Conservation (phyloP, 257 asterid species). For the Solanum clarkiae region DNA sequence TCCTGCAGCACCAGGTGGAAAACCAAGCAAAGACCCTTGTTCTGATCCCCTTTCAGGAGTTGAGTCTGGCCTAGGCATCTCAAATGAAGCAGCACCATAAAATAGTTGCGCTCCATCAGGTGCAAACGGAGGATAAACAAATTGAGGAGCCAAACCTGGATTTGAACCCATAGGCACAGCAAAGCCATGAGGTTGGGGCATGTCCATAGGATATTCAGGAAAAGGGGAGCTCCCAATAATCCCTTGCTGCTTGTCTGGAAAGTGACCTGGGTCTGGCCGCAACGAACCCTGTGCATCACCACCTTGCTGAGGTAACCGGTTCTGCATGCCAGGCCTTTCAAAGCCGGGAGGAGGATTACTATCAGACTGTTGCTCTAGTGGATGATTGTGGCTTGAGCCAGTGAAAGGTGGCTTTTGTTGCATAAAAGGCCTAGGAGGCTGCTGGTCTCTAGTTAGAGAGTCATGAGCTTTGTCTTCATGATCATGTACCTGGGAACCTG, state of each 20-base stretch:
- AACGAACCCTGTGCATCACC: constrained; percentile 41
- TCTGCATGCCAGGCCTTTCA: constrained; percentile 44
- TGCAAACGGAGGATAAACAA: too few species aligned
- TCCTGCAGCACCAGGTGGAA: too few species aligned
- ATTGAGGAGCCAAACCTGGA: too few species aligned
- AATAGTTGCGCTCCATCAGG: too few species aligned
- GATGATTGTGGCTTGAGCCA: constrained; percentile 7
- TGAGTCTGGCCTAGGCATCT: too few species aligned
- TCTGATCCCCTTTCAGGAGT: too few species aligned
- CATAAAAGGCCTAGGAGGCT: constrained; percentile 37
- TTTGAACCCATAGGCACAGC: too few species aligned
- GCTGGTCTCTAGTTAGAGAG: constrained; percentile 44
- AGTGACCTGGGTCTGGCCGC: constrained; percentile 47
- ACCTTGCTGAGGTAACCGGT: constrained; percentile 49
- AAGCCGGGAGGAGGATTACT: constrained; percentile 35
- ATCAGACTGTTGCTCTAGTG: constrained; percentile 45
- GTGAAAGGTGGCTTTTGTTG: constrained; percentile 46
- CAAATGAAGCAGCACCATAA: too few species aligned
- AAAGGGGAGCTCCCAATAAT: constrained; percentile 9
- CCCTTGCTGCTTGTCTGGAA: constrained; percentile 15
- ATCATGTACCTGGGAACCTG: constrained; percentile 49
- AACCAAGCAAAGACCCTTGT: too few species aligned
- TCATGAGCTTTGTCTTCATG: constrained; percentile 45
- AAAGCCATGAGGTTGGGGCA: constrained; percentile 5
- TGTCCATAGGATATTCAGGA: constrained; percentile 15